Base-by-base conservation (phyloP, 345 rosid species). In the Rhizophora mangle region DNA sequence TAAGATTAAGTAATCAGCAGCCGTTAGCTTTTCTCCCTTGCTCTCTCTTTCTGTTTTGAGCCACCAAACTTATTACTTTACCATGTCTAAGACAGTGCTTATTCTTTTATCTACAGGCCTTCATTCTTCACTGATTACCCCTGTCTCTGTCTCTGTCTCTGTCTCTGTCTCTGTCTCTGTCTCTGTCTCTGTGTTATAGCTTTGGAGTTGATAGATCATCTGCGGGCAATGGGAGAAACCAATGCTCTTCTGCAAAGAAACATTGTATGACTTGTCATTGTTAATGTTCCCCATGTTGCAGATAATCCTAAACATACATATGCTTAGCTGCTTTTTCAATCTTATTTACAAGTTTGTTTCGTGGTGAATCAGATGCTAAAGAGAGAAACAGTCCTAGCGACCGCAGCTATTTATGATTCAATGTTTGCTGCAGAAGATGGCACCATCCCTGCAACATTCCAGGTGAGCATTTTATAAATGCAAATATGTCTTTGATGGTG, bases 221-320 rank as follows among this genome's bases (percentile, higher is more conserved):
- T 95, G 57, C 96, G 96, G 62, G 70, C 93, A 37, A 92, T 95
- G 99, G 99, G 99, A 20, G 99, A 95, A 82, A 95, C 96, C 27
- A 95, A 92, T 79, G 97, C 93, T 75, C 96, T 95, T 83, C 80
- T 90, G 71, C 86, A 90, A 73, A 88, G 97, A 69, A 85, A 77
- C 82, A 82, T 82, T 59, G 99, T 79, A 75, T 74, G 83, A 65
- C 59, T 56, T 47, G 20, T 69, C 60, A 52, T 29, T 1, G n/a
- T 39, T 29, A 47, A 62, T 63, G 55, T 9, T 19, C 32, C 20
- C 3, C 11, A 15, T 55, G 26, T 3, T 39, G 15, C 21, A 20
- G 3, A 6, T 37, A 36, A 26, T 26, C 46, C 21, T 24, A 13
- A 52, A 6, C 2, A 6, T 6, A 11, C 3, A 6, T 46, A 6